phyloP scores from a whole-genome alignment of 1,284 basidiomycete genomes.

The Vanrija humicola region DNA sequence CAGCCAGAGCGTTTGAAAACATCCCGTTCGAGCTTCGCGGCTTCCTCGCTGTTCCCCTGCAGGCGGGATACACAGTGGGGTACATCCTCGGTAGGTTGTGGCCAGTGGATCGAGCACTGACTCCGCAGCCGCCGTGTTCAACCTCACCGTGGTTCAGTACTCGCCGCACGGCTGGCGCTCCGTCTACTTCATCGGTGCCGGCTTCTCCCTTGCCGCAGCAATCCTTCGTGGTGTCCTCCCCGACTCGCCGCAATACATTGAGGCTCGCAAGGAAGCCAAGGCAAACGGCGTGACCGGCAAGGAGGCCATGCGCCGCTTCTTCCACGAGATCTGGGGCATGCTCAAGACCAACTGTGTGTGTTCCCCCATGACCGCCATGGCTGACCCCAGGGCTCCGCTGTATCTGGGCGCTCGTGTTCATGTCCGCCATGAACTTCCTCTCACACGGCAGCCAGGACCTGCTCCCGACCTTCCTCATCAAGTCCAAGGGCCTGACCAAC shows the following conservation, averaged over 20 bases:
- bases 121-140: constrained; percentile 60
- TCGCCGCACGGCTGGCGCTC: constrained; percentile 50
- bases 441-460: constrained; percentile 73
- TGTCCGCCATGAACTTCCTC: constrained; percentile 80
- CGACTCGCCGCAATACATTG: constrained; percentile 70
- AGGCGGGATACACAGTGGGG: constrained; percentile 68
- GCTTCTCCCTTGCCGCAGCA: constrained; percentile 70
- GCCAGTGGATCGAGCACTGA: no score
- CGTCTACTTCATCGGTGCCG: constrained; percentile 57
- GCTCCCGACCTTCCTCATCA: constrained; percentile 65
- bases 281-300: constrained; percentile 38
- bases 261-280: constrained; percentile 46
- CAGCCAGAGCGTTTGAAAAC: constrained; percentile 68
- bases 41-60: constrained; percentile 75
- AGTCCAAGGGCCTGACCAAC: constrained; percentile 46
- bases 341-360: constrained; percentile 74
- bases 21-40: constrained; percentile 83
- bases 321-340: constrained; percentile 67
- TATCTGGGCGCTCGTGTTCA: constrained; percentile 62
- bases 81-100: constrained; percentile 40
- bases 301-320: constrained; percentile 65
- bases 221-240: constrained; percentile 68
- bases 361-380: constrained; percentile 63
- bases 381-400: constrained; percentile 45
- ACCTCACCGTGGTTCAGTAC: constrained; percentile 55